Evolutionary conservation across 176 grass and related monocot genomes (phyloP).

Genomic region (Bolboschoenus planiculmis): DNA sequence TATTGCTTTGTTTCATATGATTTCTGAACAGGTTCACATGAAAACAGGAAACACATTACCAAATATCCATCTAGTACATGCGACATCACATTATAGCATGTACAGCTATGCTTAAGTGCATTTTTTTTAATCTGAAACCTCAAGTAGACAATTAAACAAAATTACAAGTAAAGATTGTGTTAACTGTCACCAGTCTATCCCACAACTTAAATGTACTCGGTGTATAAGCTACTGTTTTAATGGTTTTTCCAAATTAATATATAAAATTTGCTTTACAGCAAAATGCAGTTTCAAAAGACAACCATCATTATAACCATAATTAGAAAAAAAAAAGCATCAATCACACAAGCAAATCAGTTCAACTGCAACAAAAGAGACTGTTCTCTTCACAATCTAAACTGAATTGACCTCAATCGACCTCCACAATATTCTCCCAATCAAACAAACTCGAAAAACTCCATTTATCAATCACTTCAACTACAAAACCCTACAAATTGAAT

Average conservation of each 20-base stretch:
- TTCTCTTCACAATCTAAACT: background rate
- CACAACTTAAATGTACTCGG: background rate
- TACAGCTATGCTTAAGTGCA: background rate
- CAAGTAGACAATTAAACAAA: background rate
- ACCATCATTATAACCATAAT: background rate
- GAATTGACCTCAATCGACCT: background rate
- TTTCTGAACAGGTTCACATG: slow-evolving; percentile 54
- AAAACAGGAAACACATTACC: slow-evolving; percentile 13
- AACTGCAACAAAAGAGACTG: background rate
- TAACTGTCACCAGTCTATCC: background rate
- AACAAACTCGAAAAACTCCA: background rate
- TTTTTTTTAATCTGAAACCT: background rate
- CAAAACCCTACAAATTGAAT: background rate
- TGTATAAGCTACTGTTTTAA: background rate
- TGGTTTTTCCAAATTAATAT: background rate
- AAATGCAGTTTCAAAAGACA: background rate
- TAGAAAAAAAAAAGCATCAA: background rate
- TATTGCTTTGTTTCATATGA: slow-evolving; percentile 99
- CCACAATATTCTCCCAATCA: background rate
- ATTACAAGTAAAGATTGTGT: background rate
- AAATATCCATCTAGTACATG: background rate
- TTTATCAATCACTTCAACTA: background rate
- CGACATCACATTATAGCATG: background rate
- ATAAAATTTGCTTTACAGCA: background rate
- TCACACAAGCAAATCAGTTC: background rate